A percentile compares a stretch with the other conserved stretches of the same genome.
Evolutionary conservation across 2,329 filamentous ascomycete genomes (phyloP).

Genomic region (Furcasterigmium furcatum): DNA sequence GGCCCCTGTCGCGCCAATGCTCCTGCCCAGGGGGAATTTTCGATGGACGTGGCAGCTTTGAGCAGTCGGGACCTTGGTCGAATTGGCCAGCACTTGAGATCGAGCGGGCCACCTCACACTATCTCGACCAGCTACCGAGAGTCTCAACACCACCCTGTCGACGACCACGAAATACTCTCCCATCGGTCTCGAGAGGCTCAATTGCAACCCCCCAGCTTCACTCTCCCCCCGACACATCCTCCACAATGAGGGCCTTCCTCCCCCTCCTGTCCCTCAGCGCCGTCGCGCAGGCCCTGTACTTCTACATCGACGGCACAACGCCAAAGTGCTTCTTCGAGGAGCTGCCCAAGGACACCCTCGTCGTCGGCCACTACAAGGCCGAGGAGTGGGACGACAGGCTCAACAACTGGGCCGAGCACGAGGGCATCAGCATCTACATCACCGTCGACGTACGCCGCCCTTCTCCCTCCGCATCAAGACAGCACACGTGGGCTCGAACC

Average conservation of each 20-base stretch:
- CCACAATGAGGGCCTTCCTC: slow-evolving; percentile 58
- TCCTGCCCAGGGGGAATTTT: too few relatives aligned
- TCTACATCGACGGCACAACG: slow-evolving; percentile 83
- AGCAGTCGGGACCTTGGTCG: too few relatives aligned
- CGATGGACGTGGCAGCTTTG: too few relatives aligned
- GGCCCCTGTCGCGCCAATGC: too few relatives aligned
- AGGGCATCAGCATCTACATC: slow-evolving; percentile 79
- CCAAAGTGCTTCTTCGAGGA: slow-evolving; percentile 99
- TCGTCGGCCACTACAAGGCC: slow-evolving; percentile 87
- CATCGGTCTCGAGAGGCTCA: too few relatives aligned
- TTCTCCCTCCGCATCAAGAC: too few relatives aligned
- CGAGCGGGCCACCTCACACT: neutral
- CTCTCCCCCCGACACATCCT: neutral
- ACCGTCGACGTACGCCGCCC: slow-evolving; percentile 69
- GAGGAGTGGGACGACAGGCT: slow-evolving; percentile 76
- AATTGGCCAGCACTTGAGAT: neutral
- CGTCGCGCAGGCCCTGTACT: slow-evolving; percentile 80
- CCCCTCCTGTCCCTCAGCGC: slow-evolving; percentile 63
- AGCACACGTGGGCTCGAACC: too few relatives aligned
- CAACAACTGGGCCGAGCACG: slow-evolving; percentile 67
- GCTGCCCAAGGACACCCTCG: slow-evolving; percentile 92
- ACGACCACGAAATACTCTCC: too few relatives aligned
- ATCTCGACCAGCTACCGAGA: neutral
- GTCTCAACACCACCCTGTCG: too few relatives aligned
- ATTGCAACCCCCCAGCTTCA: too few relatives aligned